Evolutionary conservation across 2,329 filamentous ascomycete species (phyloP), one percentile per base, ranked within the genome.

Genomic region (Tricladium varicosporioides): DNA sequence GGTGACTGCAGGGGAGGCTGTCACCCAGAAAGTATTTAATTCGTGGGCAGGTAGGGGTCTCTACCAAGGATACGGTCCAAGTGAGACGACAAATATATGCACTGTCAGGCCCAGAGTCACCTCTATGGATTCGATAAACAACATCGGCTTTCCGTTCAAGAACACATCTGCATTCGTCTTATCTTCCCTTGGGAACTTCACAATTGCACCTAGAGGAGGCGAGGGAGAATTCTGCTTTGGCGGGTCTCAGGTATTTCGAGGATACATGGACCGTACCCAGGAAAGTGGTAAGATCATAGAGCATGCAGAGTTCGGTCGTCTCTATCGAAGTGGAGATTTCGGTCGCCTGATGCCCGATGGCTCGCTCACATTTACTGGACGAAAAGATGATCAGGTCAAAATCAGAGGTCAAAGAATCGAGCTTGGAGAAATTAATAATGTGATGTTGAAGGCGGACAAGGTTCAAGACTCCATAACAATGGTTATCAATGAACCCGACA

Each of bases 71-170:
- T 96, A 96, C 61, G 91, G 91, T 0, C 90, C 91, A 0, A 91
- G 88, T 0, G 92, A 95, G 71, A 91, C 88, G 0, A 95, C 91
- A 1, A 95, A 96, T 63, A 92, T 96, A 16, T 95, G 90, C 72
- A 91, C 88, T 0, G 81, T 93, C 8, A 86, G 86, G 58, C 72
- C 78, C 7, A 77, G 80, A 42, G 85, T 93, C 69, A 72, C 75
- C 0, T 62, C 65, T 0, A 72, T 75, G 0, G 83, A 92, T 65
- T 73, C 80, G 16, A 82, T 89, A 51, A 86, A 86, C 59, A 92
- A 92, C 63, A 84, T 96, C n/a, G 92, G 92, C 0, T 79, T 77
- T 58, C 81, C 85, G 0, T 83, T 96, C 27, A 74, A 78, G 9
- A 96, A 93, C 59, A 95, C 89, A 0, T 94, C 90, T 0, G 62